These are phyloP conservation scores for Mycena albidolilacea DNA, from an alignment of 768 basidiomycete genomes.

Conservation along the genomic window DNA sequence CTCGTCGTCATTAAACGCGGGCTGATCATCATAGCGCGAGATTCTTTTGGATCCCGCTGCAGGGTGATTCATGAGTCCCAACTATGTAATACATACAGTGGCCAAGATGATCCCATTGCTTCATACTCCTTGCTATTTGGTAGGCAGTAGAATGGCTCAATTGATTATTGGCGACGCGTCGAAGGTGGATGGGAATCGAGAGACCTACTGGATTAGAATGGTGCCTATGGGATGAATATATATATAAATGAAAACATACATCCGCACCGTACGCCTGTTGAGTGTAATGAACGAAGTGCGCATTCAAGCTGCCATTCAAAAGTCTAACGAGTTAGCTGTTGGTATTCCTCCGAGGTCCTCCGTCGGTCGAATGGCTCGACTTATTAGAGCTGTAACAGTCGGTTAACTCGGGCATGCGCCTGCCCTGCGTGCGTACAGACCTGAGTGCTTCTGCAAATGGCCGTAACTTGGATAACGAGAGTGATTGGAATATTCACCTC, in stretches of 20 bases:
- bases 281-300: not conserved
- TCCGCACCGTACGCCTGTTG: not conserved
- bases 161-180: not conserved
- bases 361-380: not conserved
- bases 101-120: not conserved
- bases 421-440: not conserved
- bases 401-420: conserved; percentile 8
- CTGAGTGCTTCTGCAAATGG: no score
- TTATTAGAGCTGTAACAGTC: not conserved
- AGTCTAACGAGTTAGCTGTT: not conserved
- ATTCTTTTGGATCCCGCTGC: no score
- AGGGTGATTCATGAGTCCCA: no score
- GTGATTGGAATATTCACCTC: no score
- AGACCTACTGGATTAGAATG: not conserved
- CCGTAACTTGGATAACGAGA: no score
- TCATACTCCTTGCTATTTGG: not conserved
- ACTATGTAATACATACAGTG: no score
- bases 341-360: not conserved
- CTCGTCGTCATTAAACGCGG: not conserved
- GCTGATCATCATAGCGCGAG: no score
- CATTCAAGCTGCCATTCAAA: not conserved
- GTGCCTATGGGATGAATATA: no score
- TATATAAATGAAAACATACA: no score
- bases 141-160: not conserved
- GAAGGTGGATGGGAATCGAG: not conserved